Evolutionary conservation across 2,329 filamentous ascomycete species (phyloP), one percentile per base, ranked within the genome.

Genomic region (Verticillium klebahnii): DNA sequence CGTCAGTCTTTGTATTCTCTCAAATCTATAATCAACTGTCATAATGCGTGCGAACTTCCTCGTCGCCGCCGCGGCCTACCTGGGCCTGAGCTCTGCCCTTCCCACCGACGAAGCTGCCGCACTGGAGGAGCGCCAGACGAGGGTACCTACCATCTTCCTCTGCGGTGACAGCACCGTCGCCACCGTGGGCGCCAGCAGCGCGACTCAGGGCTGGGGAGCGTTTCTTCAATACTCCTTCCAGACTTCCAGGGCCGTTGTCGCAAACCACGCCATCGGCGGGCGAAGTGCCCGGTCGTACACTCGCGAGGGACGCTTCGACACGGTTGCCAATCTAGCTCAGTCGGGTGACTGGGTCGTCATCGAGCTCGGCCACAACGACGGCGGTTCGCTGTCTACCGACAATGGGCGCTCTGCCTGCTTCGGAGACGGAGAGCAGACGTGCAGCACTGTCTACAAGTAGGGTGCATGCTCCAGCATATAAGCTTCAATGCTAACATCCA

Each of bases 341-440:
- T 61, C 77, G 1, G 86, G 85, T 36, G 88, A 91, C 72, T 87
- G 85, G 72, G 87, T 90, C 1, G 78, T 90, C 60, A 89, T 91
- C 60, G 88, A 90, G 68, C 89, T 91, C 68, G 88, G 89, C 0
- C 88, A 91, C 77, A 91, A 91, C 67, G 89, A 91, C 66, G 88
- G 87, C 25, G 86, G 87, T 1, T 81, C 81, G 0, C 75, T 86
- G 2, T 72, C 71, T 1, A 80, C 73, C 14, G 88, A 90, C 71
- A 89, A 89, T 67, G 83, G 83, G 1, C 81, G 87, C 15, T 83
- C 82, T 1, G 86, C 84, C 66, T 90, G 88, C 63, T 73, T 72
- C 2, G 85, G 85, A 2, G 74, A 78, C 0, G 84, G 83, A 15
- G 69, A 70, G 8, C 79, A 88, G 69, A 83, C 79, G 1, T 87